These are phyloP conservation scores for Microcyclospora tardicrescens DNA, from an alignment of 2,329 filamentous ascomycete genomes.

Conservation along the genomic window DNA sequence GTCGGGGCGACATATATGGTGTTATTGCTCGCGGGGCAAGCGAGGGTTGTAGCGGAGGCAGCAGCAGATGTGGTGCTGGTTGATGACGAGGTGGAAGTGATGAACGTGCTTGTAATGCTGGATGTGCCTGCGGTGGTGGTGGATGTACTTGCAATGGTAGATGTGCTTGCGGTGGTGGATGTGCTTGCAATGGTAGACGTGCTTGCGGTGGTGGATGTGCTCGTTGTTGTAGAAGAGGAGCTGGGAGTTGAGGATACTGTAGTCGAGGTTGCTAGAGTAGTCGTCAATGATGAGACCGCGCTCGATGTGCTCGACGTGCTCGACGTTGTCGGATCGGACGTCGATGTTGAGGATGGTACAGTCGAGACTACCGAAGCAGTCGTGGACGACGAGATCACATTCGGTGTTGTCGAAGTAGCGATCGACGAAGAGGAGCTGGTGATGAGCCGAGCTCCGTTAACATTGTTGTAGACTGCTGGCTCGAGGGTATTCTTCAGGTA, in stretches of 20 bases:
- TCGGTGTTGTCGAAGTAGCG: too few species aligned
- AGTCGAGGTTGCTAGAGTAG: background rate
- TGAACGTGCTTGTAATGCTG: background rate
- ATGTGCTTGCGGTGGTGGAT: background rate
- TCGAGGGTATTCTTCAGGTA: slow-evolving; percentile 19
- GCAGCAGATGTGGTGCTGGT: background rate
- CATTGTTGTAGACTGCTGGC: slow-evolving; percentile 5
- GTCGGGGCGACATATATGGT: slow-evolving; percentile 4
- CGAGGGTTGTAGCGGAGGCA: slow-evolving; percentile 1
- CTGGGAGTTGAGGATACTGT: background rate
- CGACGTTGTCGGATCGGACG: too few species aligned
- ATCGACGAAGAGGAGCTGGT: background rate
- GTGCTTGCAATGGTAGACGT: background rate
- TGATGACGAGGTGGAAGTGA: too few species aligned
- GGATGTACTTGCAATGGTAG: background rate
- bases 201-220: background rate
- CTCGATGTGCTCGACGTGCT: too few species aligned
- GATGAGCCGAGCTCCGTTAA: slow-evolving; percentile 17
- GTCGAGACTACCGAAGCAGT: too few species aligned
- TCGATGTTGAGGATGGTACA: too few species aligned
- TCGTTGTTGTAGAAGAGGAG: background rate
- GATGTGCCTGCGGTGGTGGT: background rate
- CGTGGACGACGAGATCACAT: too few species aligned
- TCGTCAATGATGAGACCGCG: background rate
- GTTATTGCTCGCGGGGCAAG: slow-evolving; percentile 9